Percentiles rank a stretch among this genome's conserved stretches.
Conservation (phyloP, 345 rosid genomes). For the Anastatica hierochuntica region DNA sequence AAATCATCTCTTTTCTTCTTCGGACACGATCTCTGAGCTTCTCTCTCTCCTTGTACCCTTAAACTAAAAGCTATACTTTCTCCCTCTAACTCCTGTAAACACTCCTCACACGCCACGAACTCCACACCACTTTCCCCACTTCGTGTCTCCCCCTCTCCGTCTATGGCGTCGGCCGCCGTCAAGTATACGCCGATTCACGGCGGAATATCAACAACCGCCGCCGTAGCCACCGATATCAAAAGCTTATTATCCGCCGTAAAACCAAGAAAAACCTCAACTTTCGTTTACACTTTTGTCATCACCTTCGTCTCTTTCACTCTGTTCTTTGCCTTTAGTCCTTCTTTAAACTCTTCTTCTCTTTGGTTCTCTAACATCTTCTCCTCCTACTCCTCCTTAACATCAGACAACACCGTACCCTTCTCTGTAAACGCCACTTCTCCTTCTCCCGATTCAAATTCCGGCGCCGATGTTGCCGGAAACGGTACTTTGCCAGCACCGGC, state of each 20-base stretch:
- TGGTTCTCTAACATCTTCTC: conserved; percentile 52
- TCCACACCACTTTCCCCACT: too few species aligned
- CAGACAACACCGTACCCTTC: too few species aligned
- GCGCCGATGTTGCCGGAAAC: background rate
- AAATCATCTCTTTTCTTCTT: too few species aligned
- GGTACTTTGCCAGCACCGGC: conserved; percentile 2
- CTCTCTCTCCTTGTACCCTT: too few species aligned
- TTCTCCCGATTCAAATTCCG: background rate
- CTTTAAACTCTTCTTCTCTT: conserved; percentile 51
- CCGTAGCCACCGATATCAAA: conserved; percentile 30
- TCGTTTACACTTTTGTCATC: conserved; percentile 58
- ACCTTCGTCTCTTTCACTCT: conserved; percentile 63
- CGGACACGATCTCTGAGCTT: too few species aligned
- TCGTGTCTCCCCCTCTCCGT: too few species aligned
- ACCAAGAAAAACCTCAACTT: conserved; percentile 43
- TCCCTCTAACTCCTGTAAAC: too few species aligned
- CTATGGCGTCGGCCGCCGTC: too few species aligned
- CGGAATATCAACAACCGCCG: conserved; percentile 16
- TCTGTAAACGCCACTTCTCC: too few species aligned
- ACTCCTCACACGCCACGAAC: too few species aligned
- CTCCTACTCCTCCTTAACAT: background rate
- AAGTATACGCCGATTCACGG: too few species aligned
- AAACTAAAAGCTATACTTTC: too few species aligned
- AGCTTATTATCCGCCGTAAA: conserved; percentile 36
- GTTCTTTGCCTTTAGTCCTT: conserved; percentile 66